A percentile compares a stretch with the other conserved stretches of the same genome.
Evolutionary conservation across 1,284 basidiomycete genomes (phyloP).

Genomic region (Anthracocystis panici-leucophaei): DNA sequence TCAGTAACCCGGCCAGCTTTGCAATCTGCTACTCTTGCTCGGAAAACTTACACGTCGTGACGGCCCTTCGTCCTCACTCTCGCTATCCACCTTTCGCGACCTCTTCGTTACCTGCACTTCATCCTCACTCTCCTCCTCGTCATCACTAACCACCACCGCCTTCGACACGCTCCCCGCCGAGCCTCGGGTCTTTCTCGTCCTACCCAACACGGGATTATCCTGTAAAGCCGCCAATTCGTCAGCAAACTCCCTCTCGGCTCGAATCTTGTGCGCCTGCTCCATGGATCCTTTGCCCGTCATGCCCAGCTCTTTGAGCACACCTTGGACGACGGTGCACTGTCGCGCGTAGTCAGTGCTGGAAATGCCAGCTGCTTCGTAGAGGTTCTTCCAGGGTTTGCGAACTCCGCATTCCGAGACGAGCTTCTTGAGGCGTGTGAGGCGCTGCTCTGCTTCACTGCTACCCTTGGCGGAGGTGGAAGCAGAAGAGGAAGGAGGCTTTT

Average conservation of each 20-base stretch:
- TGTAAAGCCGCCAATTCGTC: constrained; percentile 39
- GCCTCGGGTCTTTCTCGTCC: constrained; percentile 11
- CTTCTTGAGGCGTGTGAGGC: constrained; percentile 38
- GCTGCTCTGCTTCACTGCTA: constrained; percentile 31
- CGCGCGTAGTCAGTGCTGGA: constrained; percentile 15
- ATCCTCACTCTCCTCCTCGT: constrained; percentile 25
- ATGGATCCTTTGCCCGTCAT: constrained; percentile 44
- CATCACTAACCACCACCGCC: constrained; percentile 2
- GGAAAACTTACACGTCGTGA: constrained; percentile 15
- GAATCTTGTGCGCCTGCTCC: constrained; percentile 43
- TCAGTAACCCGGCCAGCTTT: too few relatives aligned
- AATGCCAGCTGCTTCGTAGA: constrained; percentile 36
- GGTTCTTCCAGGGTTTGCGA: constrained; percentile 48
- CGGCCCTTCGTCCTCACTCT: constrained; percentile 39
- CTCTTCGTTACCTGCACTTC: constrained; percentile 2
- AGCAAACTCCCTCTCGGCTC: constrained; percentile 38
- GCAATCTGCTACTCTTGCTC: neutral
- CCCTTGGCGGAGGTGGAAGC: neutral
- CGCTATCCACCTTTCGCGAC: neutral
- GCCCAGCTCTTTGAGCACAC: constrained; percentile 36
- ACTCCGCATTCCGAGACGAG: constrained; percentile 49
- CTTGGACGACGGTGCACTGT: constrained; percentile 38
- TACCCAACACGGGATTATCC: constrained; percentile 22
- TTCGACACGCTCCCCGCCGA: neutral
- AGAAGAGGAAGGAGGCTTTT: neutral